Percentiles rank a stretch among this genome's conserved stretches.
These are phyloP conservation scores for Fragaria vesca DNA, from an alignment of 306 rosid species.

Conservation along the genomic window DNA sequence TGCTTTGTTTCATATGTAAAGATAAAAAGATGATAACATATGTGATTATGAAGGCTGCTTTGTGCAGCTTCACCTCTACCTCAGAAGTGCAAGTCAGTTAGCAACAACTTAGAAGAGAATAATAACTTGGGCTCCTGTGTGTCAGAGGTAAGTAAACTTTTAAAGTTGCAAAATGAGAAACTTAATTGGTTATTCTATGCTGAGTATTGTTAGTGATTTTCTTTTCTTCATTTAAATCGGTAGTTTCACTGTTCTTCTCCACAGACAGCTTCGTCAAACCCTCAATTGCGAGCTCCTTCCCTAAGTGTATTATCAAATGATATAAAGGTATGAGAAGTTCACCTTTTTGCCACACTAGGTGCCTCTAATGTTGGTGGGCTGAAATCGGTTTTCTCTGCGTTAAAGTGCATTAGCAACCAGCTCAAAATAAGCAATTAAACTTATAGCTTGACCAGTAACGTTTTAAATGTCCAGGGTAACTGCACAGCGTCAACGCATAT, in stretches of 20 bases:
- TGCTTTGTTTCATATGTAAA: not conserved
- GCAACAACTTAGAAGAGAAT: slow-evolving; percentile 20
- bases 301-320: slow-evolving; percentile 20
- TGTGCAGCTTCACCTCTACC: slow-evolving; percentile 29
- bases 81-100: slow-evolving; percentile 15
- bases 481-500: slow-evolving; percentile 11
- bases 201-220: not conserved
- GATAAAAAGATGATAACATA: not conserved
- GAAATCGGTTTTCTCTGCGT: not conserved
- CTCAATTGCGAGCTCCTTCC: slow-evolving; percentile 28
- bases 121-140: slow-evolving; percentile 26
- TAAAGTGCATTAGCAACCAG: not conserved
- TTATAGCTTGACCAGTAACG: not conserved
- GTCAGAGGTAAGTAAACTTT: slow-evolving; percentile 37
- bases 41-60: not conserved
- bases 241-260: slow-evolving; percentile 25
- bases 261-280: slow-evolving; percentile 33
- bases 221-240: slow-evolving; percentile 13
- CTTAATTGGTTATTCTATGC: slow-evolving; percentile 1
- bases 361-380: not conserved
- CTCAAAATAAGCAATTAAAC: not conserved
- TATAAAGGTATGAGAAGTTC: slow-evolving; percentile 26
- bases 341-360: not conserved
- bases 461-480: slow-evolving; percentile 16
- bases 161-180: slow-evolving; percentile 2